phyloP scores from a whole-genome alignment of 179 eudicot species.

The Beta corolliflora region DNA sequence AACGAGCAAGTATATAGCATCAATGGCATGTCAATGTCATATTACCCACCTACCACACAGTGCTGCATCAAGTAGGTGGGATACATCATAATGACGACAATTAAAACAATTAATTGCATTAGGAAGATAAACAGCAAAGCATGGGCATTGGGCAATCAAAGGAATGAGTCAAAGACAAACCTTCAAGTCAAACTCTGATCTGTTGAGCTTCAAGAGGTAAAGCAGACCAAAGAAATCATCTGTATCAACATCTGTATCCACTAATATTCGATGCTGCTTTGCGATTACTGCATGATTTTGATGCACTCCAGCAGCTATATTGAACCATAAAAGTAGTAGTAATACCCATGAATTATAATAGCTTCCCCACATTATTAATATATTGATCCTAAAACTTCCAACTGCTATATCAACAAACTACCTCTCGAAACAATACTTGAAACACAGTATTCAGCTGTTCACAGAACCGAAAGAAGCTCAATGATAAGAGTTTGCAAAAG shows the following conservation, averaged over 20 bases:
- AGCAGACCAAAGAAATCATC: slow-evolving; percentile 7
- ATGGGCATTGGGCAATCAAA: not conserved
- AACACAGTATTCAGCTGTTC: too few relatives aligned
- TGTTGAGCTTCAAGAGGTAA: slow-evolving; percentile 17
- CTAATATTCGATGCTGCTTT: not conserved
- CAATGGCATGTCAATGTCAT: too few relatives aligned
- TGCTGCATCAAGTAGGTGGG: too few relatives aligned
- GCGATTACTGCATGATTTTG: not conserved
- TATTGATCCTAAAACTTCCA: not conserved
- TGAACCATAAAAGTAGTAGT: not conserved
- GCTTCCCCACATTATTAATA: not conserved
- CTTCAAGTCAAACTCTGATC: slow-evolving; percentile 13
- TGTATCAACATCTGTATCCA: slow-evolving; percentile 16
- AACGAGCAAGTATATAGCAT: too few relatives aligned
- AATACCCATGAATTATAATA: not conserved
- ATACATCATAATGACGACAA: too few relatives aligned
- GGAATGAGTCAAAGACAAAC: not conserved
- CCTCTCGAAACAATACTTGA: too few relatives aligned
- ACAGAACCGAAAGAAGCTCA: too few relatives aligned
- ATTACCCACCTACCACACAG: too few relatives aligned
- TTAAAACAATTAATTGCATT: too few relatives aligned
- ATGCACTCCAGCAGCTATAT: not conserved
- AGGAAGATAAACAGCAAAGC: not conserved
- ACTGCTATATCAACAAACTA: not conserved
- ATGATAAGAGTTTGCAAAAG: too few relatives aligned